phyloP scores from a whole-genome alignment of 768 basidiomycete genomes.

The Boletus bicolor region DNA sequence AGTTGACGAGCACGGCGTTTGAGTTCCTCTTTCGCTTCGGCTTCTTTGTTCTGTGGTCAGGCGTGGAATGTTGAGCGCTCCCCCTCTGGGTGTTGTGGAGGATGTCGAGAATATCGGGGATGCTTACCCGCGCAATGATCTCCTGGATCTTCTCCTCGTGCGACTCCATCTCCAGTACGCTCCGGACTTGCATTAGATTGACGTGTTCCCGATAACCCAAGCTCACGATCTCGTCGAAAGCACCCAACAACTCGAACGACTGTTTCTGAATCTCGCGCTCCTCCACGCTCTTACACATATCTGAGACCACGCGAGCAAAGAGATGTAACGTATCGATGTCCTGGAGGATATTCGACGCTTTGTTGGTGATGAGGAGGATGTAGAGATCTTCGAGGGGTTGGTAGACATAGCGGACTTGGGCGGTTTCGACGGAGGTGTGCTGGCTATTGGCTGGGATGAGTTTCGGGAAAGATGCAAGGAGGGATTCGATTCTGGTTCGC shows the following conservation, averaged over 20 bases:
- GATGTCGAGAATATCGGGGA: not conserved
- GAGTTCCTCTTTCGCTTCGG: constrained; percentile 98
- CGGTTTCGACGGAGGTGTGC: constrained; percentile 94
- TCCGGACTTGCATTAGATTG: constrained; percentile 75
- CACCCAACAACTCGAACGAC: constrained; percentile 89
- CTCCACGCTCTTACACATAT: constrained; percentile 81
- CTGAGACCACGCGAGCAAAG: constrained; percentile 89
- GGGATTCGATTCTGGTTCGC: constrained; percentile 87
- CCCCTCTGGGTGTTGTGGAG: too few species aligned
- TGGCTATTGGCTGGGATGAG: constrained; percentile 93
- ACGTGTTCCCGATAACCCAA: constrained; percentile 82
- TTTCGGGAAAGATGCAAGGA: constrained; percentile 96
- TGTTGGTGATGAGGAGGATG: constrained; percentile 96
- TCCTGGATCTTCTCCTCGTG: constrained; percentile 96
- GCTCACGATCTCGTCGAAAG: constrained; percentile 95
- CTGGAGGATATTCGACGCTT: constrained; percentile 97
- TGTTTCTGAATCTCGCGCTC: constrained; percentile 89
- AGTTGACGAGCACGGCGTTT: constrained; percentile 97
- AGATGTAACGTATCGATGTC: constrained; percentile 97
- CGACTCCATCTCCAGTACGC: constrained; percentile 83
- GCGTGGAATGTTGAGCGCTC: not conserved
- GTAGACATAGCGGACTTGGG: constrained; percentile 95
- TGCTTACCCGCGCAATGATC: constrained; percentile 86
- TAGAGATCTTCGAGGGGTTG: constrained; percentile 96
- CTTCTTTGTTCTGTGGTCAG: constrained; percentile 83